Evolutionary conservation across 108 stramenopile species (phyloP), one percentile per base, ranked within the genome.

Genomic region (Ochromonas danica): DNA sequence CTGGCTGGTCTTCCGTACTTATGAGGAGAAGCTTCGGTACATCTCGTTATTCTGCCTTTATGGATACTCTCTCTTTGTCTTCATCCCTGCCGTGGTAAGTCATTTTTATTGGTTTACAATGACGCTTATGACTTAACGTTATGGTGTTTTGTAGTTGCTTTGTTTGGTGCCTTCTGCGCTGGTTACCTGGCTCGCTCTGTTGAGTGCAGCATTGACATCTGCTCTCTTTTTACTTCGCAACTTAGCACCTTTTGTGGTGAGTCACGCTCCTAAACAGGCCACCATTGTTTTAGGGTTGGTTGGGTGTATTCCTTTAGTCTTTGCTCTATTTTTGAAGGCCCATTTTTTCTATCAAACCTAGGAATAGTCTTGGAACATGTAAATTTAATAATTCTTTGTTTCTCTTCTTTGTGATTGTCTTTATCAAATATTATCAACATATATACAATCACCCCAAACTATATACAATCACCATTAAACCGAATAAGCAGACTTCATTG

Each of bases 21-120:
- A 57, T 31, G 72, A 75, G 40, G 10, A 6, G 10, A 75, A 75
- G 30, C 28, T 60, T 3, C 14, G 40, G 30, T 60, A 35, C 38
- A 25, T 75, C 31, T 35, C 72, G 17, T 6, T 75, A 10, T 60
- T 33, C 10, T 75, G 72, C 40, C 6, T 75, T 3, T 75, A 75
- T 75, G 72, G 72, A 33, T 75, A 75, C 41, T 75, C 72, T 3
- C 40, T 75, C 25, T 75, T 75, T 60, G 31, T 75, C 38, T 75
- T 75, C 51, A 75, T 75, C 25, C 72, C 72, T 75, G 72, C 40
- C 27, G 43, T 41, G 67, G 67, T 70, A 70, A 70, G 67, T 38
- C 41, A 70, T 14, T 42, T 14, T 70, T 14, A 14, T 42, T 40
- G 41, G 40, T 42, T 42, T 40, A 42, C 22, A 14, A 70, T 70